A percentile compares a stretch with the other conserved stretches of the same genome.
phyloP scores from a whole-genome alignment of 2,329 filamentous ascomycete species.

The Claviceps purpurea region DNA sequence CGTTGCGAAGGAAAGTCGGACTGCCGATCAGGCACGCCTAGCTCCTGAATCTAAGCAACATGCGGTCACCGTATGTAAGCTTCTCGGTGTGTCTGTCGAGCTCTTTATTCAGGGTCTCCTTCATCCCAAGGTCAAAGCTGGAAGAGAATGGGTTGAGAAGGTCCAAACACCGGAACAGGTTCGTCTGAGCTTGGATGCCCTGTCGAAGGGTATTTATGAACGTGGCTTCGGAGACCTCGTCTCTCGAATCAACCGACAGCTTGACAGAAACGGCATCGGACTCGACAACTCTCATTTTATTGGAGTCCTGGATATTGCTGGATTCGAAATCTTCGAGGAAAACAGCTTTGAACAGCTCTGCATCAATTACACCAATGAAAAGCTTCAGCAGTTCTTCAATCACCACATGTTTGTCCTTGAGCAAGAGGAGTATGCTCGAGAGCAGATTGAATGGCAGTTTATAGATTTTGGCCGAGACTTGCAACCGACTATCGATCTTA shows the following conservation, averaged over 20 bases:
- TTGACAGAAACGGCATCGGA: slow-evolving; percentile 73
- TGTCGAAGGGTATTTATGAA: slow-evolving; percentile 96
- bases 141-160: slow-evolving; percentile 96
- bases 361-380: slow-evolving; percentile 99
- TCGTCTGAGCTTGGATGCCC: slow-evolving; percentile 72
- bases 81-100: slow-evolving; percentile 74
- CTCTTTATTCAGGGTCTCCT: slow-evolving; percentile 79
- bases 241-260: slow-evolving; percentile 75
- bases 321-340: slow-evolving; percentile 95
- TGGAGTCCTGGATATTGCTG: slow-evolving; percentile 94
- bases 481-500: slow-evolving; percentile 94
- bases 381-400: slow-evolving; percentile 98
- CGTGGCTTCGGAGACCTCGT: slow-evolving; percentile 90
- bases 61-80: slow-evolving; percentile 64
- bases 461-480: slow-evolving; percentile 97
- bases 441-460: slow-evolving; percentile 99
- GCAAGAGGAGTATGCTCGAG: slow-evolving; percentile 92
- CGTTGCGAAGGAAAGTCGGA: slow-evolving; percentile 79
- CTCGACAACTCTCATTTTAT: slow-evolving; percentile 91
- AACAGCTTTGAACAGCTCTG: slow-evolving; percentile 99
- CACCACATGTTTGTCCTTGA: slow-evolving; percentile 99
- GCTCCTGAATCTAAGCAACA: slow-evolving; percentile 61
- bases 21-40: slow-evolving; percentile 80
- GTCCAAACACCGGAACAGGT: slow-evolving; percentile 96
- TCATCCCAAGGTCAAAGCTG: slow-evolving; percentile 88